Conservation (phyloP, 495 filamentous ascomycete species). For the Friedmanniomyces endolithicus region DNA sequence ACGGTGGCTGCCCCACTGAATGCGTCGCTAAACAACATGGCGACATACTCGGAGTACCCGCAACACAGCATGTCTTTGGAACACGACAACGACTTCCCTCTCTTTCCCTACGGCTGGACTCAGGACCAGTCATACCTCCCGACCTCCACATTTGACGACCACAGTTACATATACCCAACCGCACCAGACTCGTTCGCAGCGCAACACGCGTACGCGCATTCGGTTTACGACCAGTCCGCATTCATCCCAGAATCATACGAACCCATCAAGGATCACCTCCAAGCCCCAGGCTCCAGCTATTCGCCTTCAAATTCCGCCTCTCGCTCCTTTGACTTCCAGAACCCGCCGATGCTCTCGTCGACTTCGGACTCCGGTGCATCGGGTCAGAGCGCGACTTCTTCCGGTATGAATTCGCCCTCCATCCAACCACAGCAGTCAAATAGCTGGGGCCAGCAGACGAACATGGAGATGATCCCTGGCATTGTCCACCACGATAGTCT, state of each 20-base stretch:
- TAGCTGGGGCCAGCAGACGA: constrained; percentile 50
- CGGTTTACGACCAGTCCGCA: constrained; percentile 1
- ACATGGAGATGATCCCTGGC: constrained; percentile 51
- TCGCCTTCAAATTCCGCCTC: constrained; percentile 26
- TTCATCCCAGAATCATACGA: constrained; percentile 3
- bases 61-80: constrained; percentile 10
- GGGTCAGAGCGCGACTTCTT: constrained; percentile 58
- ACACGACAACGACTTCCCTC: constrained; percentile 17
- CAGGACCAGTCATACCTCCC: constrained; percentile 12
- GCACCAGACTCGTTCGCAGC: constrained; percentile 7
- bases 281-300: constrained; percentile 18
- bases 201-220: constrained; percentile 4
- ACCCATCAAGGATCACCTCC: constrained; percentile 8
- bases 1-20: not conserved
- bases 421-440: constrained; percentile 44
- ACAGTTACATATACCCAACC: constrained; percentile 12
- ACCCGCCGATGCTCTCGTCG: constrained; percentile 39
- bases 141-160: constrained; percentile 4
- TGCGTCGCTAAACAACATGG: constrained; percentile 7
- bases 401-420: constrained; percentile 68
- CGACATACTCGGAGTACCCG: constrained; percentile 17
- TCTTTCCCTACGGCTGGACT: constrained; percentile 17
- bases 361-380: constrained; percentile 68
- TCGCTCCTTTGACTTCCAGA: constrained; percentile 27
- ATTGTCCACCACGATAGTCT: constrained; percentile 54